Base-by-base conservation (phyloP, 345 rosid genomes). In the Populus tremula region DNA sequence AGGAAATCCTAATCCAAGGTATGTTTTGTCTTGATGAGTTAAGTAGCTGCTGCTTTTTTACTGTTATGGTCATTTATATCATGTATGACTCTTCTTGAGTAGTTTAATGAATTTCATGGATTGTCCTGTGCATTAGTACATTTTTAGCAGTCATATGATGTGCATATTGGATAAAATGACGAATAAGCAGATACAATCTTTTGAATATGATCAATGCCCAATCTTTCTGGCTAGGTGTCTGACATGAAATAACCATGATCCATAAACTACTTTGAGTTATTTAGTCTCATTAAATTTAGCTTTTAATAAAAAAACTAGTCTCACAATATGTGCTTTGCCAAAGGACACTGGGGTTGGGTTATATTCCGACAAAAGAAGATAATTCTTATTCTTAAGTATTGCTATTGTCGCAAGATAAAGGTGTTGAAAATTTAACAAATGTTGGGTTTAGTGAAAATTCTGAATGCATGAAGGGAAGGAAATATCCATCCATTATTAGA, bases 1-100 rank as follows among this genome's bases (percentile, higher is more conserved):
- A 75, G 98, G 97, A 78, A 96, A 96, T 87, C 97, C 99, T 71
- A 96, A 96, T 85, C 99, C 99, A 72, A 90, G 99, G 99, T 92
- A 23, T 16, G 76, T 43, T 43, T 33, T 8, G 43, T 31, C 3
- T 78, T 72, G 61, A 69, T 75, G 63, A 73, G 78, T 47, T 33
- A 8, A 61, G 53, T 71, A 71, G 43, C 61, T 65, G 6, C 8
- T 25, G 29, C 25, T 74, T n/a, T 67, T 43, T 50, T 25, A 14
- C 39, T 79, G 25, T 25, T 61, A 6, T 10, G 6, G 23, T 25
- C 33, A 13, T 29, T 35, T 33, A 18, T 67, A 23, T 53, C 33
- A 76, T 53, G 6, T 0, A 20, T 31, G 11, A 27, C 31, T 35
- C 41, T 47, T 74, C 35, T 33, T 20, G 29, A 2, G 72, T 21